Base-by-base conservation (phyloP, 768 basidiomycete genomes). In the Hypholoma fasciculare region DNA sequence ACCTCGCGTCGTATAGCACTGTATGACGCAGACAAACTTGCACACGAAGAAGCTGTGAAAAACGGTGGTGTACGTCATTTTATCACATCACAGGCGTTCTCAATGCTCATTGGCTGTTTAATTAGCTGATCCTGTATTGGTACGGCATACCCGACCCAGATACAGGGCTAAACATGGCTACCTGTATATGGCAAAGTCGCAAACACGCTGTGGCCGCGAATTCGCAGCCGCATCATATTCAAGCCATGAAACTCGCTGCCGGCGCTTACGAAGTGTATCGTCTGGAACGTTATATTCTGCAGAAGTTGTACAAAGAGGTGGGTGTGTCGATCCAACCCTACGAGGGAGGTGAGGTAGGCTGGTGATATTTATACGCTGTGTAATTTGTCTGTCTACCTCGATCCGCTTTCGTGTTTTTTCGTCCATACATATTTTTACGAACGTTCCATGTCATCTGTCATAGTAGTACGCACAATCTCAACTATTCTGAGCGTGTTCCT, bases 151-250 rank as follows among this genome's bases (percentile, higher is more conserved):
- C 95, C 1, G 76, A 92, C 63, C 80, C 81, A 49, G 69, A 78
- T 38, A 90, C 90, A 0, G 87, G 94, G 1, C 78, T 90, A 73
- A 98, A 98, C 71, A 84, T 97, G 54, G 94, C 96, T 7, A 97
- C 95, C 16, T 98, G 96, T 75, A 89, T 98, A 42, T 98, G 96
- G 96, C 88, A 90, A 73, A 92, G 90, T 42, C 86, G 95, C 6
- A 82, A 82, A 63, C 89, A 94, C 60, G 96, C 96, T 4, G 74
- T 87, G 26, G 86, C 85, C 3, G 95, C 95, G 0, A 93, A 86
- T 63, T 83, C 85, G 0, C 82, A 87, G 6, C 93, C 92, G 13
- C 81, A 89, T 57, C 96, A 98, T 66, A 81, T 89, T 55, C 80
- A 80, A 39, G 96, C 96, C 1, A 93, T 93, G 87, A 82, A 78